phyloP scores from a whole-genome alignment of 2,329 filamentous ascomycete species.

The Aspergillus sp. region DNA sequence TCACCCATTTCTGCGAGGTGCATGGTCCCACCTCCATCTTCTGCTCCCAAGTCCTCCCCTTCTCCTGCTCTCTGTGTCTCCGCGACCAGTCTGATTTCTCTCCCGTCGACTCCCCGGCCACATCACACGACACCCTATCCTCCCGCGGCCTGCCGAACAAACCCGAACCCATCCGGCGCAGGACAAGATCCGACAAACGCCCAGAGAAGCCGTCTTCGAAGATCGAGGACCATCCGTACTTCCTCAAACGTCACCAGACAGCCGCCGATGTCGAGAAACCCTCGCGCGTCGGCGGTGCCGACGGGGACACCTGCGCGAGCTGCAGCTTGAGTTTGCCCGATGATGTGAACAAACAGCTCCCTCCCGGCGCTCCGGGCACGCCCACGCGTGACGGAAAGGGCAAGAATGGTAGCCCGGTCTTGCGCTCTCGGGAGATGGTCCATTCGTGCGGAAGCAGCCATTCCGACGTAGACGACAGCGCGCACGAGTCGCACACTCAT shows the following conservation, averaged over 20 bases:
- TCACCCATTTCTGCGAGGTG: constrained; percentile 55
- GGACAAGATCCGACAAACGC: constrained; percentile 9
- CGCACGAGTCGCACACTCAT: constrained; percentile 25
- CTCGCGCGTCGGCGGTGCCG: constrained; percentile 33
- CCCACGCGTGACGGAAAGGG: constrained; percentile 40
- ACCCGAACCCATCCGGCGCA: constrained; percentile 6
- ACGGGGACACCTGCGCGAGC: constrained; percentile 48
- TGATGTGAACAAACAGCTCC: constrained; percentile 44
- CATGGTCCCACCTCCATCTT: constrained; percentile 55
- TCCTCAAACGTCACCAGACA: constrained; percentile 31
- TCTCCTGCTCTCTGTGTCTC: constrained; percentile 46
- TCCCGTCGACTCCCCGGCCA: constrained; percentile 33
- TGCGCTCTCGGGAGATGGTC: constrained; percentile 46
- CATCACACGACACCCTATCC: constrained; percentile 20
- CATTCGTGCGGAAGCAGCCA: constrained; percentile 40
- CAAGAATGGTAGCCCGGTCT: constrained; percentile 44
- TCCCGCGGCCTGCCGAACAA: constrained; percentile 15
- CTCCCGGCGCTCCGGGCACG: constrained; percentile 44
- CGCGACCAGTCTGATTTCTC: constrained; percentile 29
- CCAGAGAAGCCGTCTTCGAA: constrained; percentile 16
- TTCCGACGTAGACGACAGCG: constrained; percentile 26
- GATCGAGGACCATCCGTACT: constrained; percentile 45
- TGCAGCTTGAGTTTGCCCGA: constrained; percentile 48
- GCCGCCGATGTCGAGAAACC: constrained; percentile 37
- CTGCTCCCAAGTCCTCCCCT: constrained; percentile 49